Evolutionary conservation across 2,329 filamentous ascomycete species (phyloP), one percentile per base, ranked within the genome.

Genomic region (Hymenoscyphus occultus): DNA sequence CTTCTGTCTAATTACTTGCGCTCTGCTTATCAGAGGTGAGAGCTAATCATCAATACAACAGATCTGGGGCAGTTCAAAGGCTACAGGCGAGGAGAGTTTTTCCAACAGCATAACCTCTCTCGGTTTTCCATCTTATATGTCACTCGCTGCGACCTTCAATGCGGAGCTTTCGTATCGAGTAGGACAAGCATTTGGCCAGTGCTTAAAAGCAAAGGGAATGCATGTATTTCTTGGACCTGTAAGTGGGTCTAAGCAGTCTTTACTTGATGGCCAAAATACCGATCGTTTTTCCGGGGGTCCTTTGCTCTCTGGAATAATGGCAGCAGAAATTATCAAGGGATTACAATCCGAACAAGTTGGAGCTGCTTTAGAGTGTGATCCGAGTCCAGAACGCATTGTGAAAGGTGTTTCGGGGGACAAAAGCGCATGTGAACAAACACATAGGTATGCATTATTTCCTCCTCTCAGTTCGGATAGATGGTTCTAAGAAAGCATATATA

Each of bases 221-320:
- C 67, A 73, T 67, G 71, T 74, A 56, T 66, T 75, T 35, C 67
- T 76, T 14, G 73, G 72, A 12, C 73, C 74, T 40, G 74, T 72
- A 56, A 69, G 72, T 65, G 62, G 42, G 35, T 35, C 59, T 7
- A 45, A 66, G 2, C 54, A 64, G 56, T 72, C 70, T 16, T 73
- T 73, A 7, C 64, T 73, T 13, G 71, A 71, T 22, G 73, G 73
- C 45, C 68, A 73, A 40, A 73, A 72, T 62, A 73, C 74, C 61
- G 73, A 75, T 65, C 69, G 72, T 22, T 75, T 74, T 67, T 73
- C 72, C 14, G 73, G 75, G 61, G 73, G 75, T 64, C 72, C 73
- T 59, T 70, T 74, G 39, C 69, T 74, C 59, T 70, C 70, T 62
- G 72, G 73, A 32, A 70, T 70, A 59, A 64, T 76, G 42, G 74